A percentile compares a stretch with the other conserved stretches of the same genome.
These are phyloP conservation scores for Ciborinia camelliae DNA, from an alignment of 2,329 filamentous ascomycete species.

Conservation along the genomic window DNA sequence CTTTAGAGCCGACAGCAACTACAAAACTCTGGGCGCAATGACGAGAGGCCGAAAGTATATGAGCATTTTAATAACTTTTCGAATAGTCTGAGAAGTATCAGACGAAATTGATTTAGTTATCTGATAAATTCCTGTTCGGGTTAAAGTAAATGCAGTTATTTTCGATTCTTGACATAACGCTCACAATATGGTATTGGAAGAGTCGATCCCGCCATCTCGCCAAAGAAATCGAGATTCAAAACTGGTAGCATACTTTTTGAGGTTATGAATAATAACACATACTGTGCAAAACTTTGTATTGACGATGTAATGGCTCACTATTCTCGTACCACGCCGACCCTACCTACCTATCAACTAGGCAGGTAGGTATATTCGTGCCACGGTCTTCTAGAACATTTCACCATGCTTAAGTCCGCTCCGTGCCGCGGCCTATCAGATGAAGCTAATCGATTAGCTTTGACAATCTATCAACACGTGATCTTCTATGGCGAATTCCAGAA, in stretches of 20 bases:
- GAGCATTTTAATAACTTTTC: neutral
- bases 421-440: slow-evolving; percentile 1
- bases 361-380: slow-evolving; percentile 15
- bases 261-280: neutral
- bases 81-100: neutral
- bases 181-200: neutral
- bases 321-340: slow-evolving; percentile 9
- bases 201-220: neutral
- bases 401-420: slow-evolving; percentile 9
- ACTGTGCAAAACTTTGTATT: neutral
- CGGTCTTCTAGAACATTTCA: slow-evolving; percentile 17
- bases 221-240: neutral
- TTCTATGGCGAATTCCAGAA: slow-evolving; percentile 6
- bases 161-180: neutral
- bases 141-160: neutral
- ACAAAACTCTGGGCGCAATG: neutral
- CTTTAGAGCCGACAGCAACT: neutral
- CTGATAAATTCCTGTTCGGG: too few species aligned
- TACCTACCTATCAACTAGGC: too few species aligned
- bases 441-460: neutral
- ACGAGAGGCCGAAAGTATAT: neutral
- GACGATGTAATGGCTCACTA: neutral
- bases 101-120: neutral
- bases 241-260: neutral
- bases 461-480: slow-evolving; percentile 11